Evolutionary conservation across 2,329 filamentous ascomycete genomes (phyloP).

Genomic region (Trichocomaceae sp.): DNA sequence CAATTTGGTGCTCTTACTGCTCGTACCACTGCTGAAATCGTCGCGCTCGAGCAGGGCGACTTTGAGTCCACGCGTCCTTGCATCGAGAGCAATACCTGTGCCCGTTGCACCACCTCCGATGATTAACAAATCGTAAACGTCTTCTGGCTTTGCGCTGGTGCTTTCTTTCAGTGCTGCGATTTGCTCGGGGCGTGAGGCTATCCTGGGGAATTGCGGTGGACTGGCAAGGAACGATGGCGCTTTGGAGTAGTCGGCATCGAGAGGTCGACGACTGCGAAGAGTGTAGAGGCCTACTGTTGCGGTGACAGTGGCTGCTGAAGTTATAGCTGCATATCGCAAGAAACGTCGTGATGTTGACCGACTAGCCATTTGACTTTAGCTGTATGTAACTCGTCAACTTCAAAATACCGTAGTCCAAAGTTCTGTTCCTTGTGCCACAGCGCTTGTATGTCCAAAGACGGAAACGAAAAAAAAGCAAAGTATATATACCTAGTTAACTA

Average conservation of each 20-base stretch:
- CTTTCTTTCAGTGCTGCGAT: slow-evolving; percentile 47
- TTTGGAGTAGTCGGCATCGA: background rate
- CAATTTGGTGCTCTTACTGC: slow-evolving; percentile 79
- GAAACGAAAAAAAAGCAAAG: background rate
- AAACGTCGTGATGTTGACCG: slow-evolving; percentile 2
- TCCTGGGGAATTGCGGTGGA: slow-evolving; percentile 43
- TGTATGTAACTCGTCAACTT: background rate
- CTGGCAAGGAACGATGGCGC: background rate
- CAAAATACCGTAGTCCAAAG: background rate
- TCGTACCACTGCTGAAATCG: slow-evolving; percentile 74
- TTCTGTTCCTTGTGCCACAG: background rate
- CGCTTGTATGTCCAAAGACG: background rate
- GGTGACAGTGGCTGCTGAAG: slow-evolving; percentile 1
- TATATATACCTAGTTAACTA: background rate
- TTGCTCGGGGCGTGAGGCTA: slow-evolving; percentile 46
- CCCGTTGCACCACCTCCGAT: slow-evolving; percentile 76
- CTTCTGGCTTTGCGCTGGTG: slow-evolving; percentile 25
- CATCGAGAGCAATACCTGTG: slow-evolving; percentile 72
- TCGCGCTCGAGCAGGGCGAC: slow-evolving; percentile 75
- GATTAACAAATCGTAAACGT: slow-evolving; percentile 68
- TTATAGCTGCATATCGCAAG: slow-evolving; percentile 4
- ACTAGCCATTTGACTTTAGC: background rate
- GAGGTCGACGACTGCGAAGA: background rate
- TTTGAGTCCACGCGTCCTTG: slow-evolving; percentile 68
- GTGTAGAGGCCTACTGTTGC: background rate